phyloP scores from a whole-genome alignment of 1,284 basidiomycete genomes.

The Cryptococcus sp. region DNA sequence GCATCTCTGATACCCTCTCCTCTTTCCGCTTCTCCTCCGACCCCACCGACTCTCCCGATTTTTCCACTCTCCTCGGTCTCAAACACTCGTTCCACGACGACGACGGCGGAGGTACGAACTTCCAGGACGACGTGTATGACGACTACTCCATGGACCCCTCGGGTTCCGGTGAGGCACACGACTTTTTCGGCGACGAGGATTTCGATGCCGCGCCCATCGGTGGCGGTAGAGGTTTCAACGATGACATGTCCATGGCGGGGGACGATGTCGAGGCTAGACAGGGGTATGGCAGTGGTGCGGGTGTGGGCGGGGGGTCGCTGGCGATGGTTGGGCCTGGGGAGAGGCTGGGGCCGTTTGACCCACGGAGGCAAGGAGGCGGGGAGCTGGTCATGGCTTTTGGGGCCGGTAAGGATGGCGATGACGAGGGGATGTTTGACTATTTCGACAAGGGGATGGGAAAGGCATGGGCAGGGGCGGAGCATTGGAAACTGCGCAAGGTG shows the following conservation, averaged over 20 bases:
- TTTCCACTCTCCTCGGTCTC: slow-evolving; percentile 40
- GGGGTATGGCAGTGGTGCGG: slow-evolving; percentile 44
- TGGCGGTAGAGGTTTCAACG: slow-evolving; percentile 53
- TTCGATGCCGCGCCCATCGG: slow-evolving; percentile 66
- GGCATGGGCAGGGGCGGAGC: slow-evolving; percentile 98
- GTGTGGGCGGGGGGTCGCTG: slow-evolving; percentile 14
- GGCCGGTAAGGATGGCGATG: slow-evolving; percentile 53
- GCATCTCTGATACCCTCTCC: slow-evolving; percentile 73
- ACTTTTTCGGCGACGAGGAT: slow-evolving; percentile 60
- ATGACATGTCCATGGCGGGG: slow-evolving; percentile 41
- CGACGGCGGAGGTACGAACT: not conserved
- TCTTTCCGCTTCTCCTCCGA: slow-evolving; percentile 76
- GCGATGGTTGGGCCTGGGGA: slow-evolving; percentile 50
- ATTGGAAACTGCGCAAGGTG: slow-evolving; percentile 87
- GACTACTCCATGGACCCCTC: slow-evolving; percentile 3
- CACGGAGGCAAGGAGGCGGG: slow-evolving; percentile 63
- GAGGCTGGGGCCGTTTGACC: slow-evolving; percentile 67
- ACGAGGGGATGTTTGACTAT: slow-evolving; percentile 75
- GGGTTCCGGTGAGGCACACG: slow-evolving; percentile 21
- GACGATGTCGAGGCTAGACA: slow-evolving; percentile 52
- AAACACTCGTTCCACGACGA: slow-evolving; percentile 28
- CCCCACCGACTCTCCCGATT: slow-evolving; percentile 52
- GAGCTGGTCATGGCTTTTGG: slow-evolving; percentile 83
- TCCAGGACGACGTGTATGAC: not conserved
- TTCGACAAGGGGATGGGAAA: slow-evolving; percentile 86